phyloP scores from a whole-genome alignment of 2,329 filamentous ascomycete genomes.

The Ambrosiella xylebori region DNA sequence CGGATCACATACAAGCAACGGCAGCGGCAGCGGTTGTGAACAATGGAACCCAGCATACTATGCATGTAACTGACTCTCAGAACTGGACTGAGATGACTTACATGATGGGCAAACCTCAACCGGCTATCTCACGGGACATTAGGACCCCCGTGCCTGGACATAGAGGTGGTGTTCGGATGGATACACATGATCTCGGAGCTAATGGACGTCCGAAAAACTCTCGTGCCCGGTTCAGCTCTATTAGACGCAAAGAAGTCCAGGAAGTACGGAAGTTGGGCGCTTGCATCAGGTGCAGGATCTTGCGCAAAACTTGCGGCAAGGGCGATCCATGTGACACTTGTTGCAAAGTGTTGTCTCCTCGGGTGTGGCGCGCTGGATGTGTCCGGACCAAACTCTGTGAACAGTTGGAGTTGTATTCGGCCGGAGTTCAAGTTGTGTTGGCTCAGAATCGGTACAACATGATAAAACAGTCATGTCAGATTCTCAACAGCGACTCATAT shows the following conservation, averaged over 20 bases:
- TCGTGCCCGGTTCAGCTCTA: constrained; percentile 39
- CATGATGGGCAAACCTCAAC: constrained; percentile 20
- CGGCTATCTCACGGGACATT: constrained; percentile 5
- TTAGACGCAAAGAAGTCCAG: constrained; percentile 46
- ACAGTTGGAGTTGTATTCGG: constrained; percentile 44
- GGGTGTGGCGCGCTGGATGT: constrained; percentile 48
- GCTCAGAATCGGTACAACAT: constrained; percentile 41
- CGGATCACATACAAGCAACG: constrained; percentile 13
- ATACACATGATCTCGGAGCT: constrained; percentile 25
- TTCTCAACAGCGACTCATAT: constrained; percentile 31
- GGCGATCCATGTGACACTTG: constrained; percentile 47
- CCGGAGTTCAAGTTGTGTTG: constrained; percentile 44
- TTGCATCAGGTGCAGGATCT: constrained; percentile 47
- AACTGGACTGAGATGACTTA: constrained; percentile 37
- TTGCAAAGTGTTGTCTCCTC: constrained; percentile 42
- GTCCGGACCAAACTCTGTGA: constrained; percentile 45
- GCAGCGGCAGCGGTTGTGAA: constrained; percentile 18
- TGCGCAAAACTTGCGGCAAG: constrained; percentile 49
- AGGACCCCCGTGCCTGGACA: constrained; percentile 20
- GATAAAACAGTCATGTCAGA: constrained; percentile 31
- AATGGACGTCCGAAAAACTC: constrained; percentile 35
- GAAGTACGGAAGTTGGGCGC: constrained; percentile 47
- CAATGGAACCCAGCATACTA: constrained; percentile 14
- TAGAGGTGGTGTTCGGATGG: constrained; percentile 36
- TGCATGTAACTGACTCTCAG: constrained; percentile 16